Percentiles rank a stretch among this genome's conserved stretches.
Conservation (phyloP, 2,329 filamentous ascomycete genomes). For the Xylariaceae sp. region DNA sequence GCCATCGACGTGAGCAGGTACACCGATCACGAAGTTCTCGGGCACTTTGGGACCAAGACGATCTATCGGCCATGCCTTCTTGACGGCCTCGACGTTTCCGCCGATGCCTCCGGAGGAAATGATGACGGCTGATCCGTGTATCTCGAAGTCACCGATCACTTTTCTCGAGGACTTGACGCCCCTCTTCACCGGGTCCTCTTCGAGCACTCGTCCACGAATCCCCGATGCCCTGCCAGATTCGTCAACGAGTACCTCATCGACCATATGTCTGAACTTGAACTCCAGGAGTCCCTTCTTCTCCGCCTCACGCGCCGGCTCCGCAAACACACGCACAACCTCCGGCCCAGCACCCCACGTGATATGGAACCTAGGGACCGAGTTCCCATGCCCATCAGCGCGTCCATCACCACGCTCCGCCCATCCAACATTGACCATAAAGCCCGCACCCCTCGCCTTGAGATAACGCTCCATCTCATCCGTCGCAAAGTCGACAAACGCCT, state of each 20-base stretch:
- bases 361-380: constrained; percentile 59
- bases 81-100: constrained; percentile 56
- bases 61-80: constrained; percentile 52
- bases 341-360: constrained; percentile 57
- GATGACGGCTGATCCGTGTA: constrained; percentile 48
- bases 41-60: constrained; percentile 53
- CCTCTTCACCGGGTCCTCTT: constrained; percentile 44
- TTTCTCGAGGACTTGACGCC: constrained; percentile 48
- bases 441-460: constrained; percentile 47
- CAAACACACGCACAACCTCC: constrained; percentile 54
- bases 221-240: constrained; percentile 48
- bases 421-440: constrained; percentile 50
- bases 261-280: constrained; percentile 52
- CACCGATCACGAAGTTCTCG: constrained; percentile 52
- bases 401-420: constrained; percentile 59
- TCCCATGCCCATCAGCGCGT: constrained; percentile 52
- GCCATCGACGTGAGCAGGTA: constrained; percentile 60
- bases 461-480: constrained; percentile 54
- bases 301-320: constrained; percentile 49
- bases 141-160: constrained; percentile 47
- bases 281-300: constrained; percentile 48
- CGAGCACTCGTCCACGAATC: constrained; percentile 49
- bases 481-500: constrained; percentile 59
- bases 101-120: constrained; percentile 56
- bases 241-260: constrained; percentile 53